Base-by-base conservation (phyloP, 2,329 filamentous ascomycete species). In the Claviceps fusiformis region DNA sequence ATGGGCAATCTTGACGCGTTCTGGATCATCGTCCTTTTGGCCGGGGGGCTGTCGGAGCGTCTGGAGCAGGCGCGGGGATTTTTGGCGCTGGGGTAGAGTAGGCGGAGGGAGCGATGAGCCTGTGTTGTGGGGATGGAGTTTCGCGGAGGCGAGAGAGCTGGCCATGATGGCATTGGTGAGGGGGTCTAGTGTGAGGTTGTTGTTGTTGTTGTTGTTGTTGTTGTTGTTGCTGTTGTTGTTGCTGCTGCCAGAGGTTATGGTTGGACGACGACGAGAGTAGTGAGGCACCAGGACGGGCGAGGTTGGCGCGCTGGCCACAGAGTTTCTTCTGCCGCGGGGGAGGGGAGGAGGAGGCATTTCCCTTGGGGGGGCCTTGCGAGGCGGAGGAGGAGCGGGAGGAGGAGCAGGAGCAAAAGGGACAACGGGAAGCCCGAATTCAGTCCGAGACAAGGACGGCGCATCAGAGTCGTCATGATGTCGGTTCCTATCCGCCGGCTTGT, bases 111-210 rank as follows among this genome's bases (percentile, higher is more conserved):
- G 59, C 1, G 66, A 67, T 2, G 67, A 64, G 69, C 73, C 62
- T 46, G 71, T 65, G 59, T 67, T 68, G 56, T 70, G 70, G 49
- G 66, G 74, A 53, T 66, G 72, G 54, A 70, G 71, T 59, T 82
- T 80, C 2, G 82, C 76, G 0, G 85, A 81, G 5, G 87, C 87
- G 0, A 91, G 73, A 29, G 83, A 86, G 2, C 86, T 83, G 2
- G 86, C 87, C 62, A 91, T 78, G 56, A 91, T 89, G 59, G 87
- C 87, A 62, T 81, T 81, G 13, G 86, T 83, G 8, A 91, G 77
- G 0, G 82, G 82, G 56, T 84, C 78, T 10, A 87, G 74, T 1
- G 78, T 77, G 33, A 83, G 73, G 53, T 63, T 70, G 29, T 17
- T 43, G 39, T 8, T 43, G 15, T 5, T 43, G 43, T 24, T 19